A percentile compares a stretch with the other conserved stretches of the same genome.
Conservation (phyloP, 495 filamentous ascomycete species). For the Arthonia radiata region DNA sequence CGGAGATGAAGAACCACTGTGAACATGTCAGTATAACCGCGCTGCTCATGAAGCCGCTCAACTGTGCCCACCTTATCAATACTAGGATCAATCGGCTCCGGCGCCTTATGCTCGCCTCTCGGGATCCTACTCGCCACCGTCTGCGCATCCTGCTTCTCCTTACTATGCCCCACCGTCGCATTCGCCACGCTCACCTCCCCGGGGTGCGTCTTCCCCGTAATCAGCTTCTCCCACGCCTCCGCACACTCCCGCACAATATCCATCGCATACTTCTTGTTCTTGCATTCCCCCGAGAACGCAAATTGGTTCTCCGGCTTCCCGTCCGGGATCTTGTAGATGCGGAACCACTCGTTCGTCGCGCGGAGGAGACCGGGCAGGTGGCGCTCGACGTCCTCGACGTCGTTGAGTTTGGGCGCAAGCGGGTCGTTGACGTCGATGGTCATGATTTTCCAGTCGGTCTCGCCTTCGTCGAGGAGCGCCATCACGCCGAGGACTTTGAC, state of each 20-base stretch:
- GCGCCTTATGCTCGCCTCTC: conserved; percentile 44
- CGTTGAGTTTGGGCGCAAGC: conserved; percentile 84
- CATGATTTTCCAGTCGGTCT: conserved; percentile 99
- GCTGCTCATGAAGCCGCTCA: not conserved
- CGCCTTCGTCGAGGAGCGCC: conserved; percentile 96
- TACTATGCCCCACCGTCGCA: conserved; percentile 41
- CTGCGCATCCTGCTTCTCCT: conserved; percentile 33
- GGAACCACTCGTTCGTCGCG: conserved; percentile 99
- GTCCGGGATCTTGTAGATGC: conserved; percentile 99
- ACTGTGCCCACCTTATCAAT: conserved; percentile 18
- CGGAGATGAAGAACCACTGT: conserved; percentile 99
- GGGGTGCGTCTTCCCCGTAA: conserved; percentile 57
- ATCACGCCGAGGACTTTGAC: conserved; percentile 99
- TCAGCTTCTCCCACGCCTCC: conserved; percentile 91
- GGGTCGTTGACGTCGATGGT: conserved; percentile 98
- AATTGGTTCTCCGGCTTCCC: conserved; percentile 99
- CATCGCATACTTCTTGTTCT: conserved; percentile 95
- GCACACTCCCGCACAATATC: conserved; percentile 87
- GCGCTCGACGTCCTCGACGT: conserved; percentile 96
- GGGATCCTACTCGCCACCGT: conserved; percentile 52
- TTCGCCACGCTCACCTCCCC: conserved; percentile 74
- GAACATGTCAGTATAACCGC: conserved; percentile 33
- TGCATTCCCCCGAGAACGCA: conserved; percentile 99
- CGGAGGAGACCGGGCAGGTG: conserved; percentile 90
- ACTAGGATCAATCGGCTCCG: conserved; percentile 79